A percentile compares a stretch with the other conserved stretches of the same genome.
Evolutionary conservation across 805 yeast species (phyloP).

Genomic region (Wickerhamiella sergipiensis): DNA sequence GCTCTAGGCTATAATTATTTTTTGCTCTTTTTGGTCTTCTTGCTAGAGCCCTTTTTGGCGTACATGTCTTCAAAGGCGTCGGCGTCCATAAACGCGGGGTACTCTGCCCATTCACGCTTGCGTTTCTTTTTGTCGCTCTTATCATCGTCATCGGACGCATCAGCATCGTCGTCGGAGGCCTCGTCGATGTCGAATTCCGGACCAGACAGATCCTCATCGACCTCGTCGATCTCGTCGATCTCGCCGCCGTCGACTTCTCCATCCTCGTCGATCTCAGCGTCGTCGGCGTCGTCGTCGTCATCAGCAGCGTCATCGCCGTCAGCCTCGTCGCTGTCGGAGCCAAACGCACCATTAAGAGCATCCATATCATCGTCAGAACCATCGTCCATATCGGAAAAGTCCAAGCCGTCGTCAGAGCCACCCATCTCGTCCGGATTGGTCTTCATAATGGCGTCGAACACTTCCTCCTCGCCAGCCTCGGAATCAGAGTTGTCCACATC

Average conservation of each 20-base stretch:
- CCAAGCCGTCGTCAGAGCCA: constrained; percentile 37
- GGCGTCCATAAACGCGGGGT: constrained; percentile 19
- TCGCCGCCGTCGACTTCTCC: background rate
- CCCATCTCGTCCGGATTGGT: constrained; percentile 62
- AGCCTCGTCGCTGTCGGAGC: constrained; percentile 42
- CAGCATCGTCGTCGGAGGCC: constrained; percentile 2
- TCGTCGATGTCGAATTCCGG: background rate
- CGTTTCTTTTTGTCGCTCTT: constrained; percentile 10
- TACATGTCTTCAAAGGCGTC: constrained; percentile 17
- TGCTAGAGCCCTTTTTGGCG: background rate
- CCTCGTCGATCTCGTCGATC: background rate
- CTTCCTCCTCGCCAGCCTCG: constrained; percentile 47
- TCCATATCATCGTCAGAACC: constrained; percentile 32
- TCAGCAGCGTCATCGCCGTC: constrained; percentile 3
- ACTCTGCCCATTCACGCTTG: constrained; percentile 16
- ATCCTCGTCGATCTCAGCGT: background rate
- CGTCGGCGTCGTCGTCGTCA: background rate
- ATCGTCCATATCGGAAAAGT: constrained; percentile 24
- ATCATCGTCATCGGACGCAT: constrained; percentile 1
- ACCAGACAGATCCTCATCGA: constrained; percentile 4
- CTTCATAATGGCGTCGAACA: constrained; percentile 68
- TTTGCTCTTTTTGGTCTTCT: background rate
- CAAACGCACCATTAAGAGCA: constrained; percentile 71
- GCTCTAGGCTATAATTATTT: background rate
- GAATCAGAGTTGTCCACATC: constrained; percentile 29